phyloP scores from a whole-genome alignment of 768 basidiomycete genomes.

The Termitomyces sp. region DNA sequence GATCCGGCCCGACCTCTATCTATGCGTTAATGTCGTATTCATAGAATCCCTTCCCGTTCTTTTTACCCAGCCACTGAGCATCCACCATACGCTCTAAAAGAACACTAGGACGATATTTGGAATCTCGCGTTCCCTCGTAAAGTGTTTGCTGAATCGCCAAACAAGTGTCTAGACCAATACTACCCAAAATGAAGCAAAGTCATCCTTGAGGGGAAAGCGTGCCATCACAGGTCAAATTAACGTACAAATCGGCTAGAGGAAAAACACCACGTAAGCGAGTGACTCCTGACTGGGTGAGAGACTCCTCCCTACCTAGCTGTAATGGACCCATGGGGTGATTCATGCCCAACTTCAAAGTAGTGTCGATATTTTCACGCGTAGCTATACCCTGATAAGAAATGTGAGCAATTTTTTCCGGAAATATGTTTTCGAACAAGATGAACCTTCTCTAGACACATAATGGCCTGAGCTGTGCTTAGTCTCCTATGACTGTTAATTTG shows the following conservation, averaged over 20 bases:
- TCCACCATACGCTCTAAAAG: conserved; percentile 95
- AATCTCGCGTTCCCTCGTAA: conserved; percentile 86
- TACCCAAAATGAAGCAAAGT: conserved; percentile 26
- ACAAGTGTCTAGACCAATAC: conserved; percentile 98
- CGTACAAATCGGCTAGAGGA: conserved; percentile 53
- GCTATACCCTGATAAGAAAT: conserved; percentile 67
- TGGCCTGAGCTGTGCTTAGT: conserved; percentile 52
- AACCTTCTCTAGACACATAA: conserved; percentile 91
- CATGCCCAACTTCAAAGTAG: conserved; percentile 91
- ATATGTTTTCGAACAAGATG: background rate
- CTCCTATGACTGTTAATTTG: background rate
- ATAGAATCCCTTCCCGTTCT: conserved; percentile 94
- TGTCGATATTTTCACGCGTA: conserved; percentile 92
- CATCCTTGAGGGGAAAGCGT: background rate
- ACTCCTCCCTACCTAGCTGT: conserved; percentile 59
- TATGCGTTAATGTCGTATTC: conserved; percentile 52
- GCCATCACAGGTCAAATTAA: conserved; percentile 8
- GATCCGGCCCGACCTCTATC: background rate
- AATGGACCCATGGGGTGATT: conserved; percentile 94
- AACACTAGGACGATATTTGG: conserved; percentile 90
- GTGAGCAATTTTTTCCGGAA: background rate
- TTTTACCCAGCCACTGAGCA: conserved; percentile 90
- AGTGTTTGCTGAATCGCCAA: conserved; percentile 90
- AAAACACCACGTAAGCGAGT: background rate
- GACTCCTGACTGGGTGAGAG: background rate